These are phyloP conservation scores for Citrus trifoliata DNA, from an alignment of 345 rosid genomes.

Conservation along the genomic window DNA sequence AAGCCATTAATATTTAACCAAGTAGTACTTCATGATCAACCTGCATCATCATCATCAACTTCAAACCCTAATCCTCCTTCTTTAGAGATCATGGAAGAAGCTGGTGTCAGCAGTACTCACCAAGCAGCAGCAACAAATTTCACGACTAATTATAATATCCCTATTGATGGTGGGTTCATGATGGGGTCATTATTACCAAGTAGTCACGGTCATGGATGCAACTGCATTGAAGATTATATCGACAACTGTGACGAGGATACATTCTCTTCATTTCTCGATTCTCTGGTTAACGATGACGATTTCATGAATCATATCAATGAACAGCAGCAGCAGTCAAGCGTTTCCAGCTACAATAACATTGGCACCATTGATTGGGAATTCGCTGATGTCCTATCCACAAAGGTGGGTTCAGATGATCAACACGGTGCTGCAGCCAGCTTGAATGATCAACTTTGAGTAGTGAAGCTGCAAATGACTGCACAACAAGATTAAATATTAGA, in stretches of 20 bases:
- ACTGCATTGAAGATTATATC: constrained; percentile 13
- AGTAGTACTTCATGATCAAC: no score
- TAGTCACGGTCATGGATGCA: background rate
- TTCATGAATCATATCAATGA: constrained; percentile 13
- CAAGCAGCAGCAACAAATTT: constrained; percentile 1
- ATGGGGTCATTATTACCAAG: constrained; percentile 17
- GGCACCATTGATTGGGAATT: constrained; percentile 15
- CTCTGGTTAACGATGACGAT: constrained; percentile 50
- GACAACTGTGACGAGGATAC: constrained; percentile 48
- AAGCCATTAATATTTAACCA: constrained; percentile 39
- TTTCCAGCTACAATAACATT: background rate
- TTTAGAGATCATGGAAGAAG: background rate
- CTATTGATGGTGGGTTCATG: constrained; percentile 3
- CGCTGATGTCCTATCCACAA: constrained; percentile 14
- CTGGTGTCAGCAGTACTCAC: background rate
- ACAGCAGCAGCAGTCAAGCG: background rate
- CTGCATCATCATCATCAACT: no score
- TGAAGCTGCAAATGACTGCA: background rate
- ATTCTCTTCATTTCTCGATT: constrained; percentile 66
- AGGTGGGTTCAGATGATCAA: constrained; percentile 16
- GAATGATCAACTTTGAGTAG: background rate
- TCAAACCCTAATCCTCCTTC: constrained; percentile 14
- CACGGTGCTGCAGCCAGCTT: constrained; percentile 5
- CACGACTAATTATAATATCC: background rate
- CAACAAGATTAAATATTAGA: background rate